Base-by-base conservation (phyloP, 176 grass and related monocot genomes). In the Paspalum vaginatum region DNA sequence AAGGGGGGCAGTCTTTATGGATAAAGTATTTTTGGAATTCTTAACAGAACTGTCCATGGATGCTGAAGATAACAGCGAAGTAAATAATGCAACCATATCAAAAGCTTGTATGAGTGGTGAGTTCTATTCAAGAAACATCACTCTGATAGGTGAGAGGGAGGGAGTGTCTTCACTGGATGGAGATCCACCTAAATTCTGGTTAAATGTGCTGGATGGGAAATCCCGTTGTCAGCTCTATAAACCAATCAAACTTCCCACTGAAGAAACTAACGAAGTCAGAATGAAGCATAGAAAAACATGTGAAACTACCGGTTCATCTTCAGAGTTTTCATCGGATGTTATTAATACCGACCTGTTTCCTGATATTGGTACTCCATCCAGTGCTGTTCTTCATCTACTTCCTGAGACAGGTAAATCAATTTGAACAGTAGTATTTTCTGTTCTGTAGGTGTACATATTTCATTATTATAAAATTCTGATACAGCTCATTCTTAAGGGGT, bases 161-260 rank as follows among this genome's bases (percentile, higher is more conserved):
- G 90, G 70, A 62, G 52, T 74, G 10, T 58, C 80, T 65, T 89
- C 65, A 43, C 72, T 87, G 83, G 91, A 92, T 59, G 87, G 18
- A 75, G 89, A 98, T 74, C 78, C 95, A 37, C 77, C 57, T 18
- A 78, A 37, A 42, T 94, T 98, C 40, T 98, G 92, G 92, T 90
- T 80, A 47, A 79, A 82, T 75, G 91, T 98, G 76, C 85, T 98
- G 40, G 83, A 91, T 51, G 80, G 83, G 27, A 97, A 74, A 75
- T 88, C 50, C 32, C 72, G 70, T 78, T 44, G 18, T 48, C 75
- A 87, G 85, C 81, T 7, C 44, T 74, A 81, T 80, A 80, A 86
- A 78, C 75, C 37, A 51, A 71, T 54, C 20, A 61, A 82, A 32
- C 54, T 24, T 63, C 37, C 44, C 66, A 57, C 74, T 55, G 68